Base-by-base conservation (phyloP, 768 basidiomycete species). In the Boletellus emodensis region DNA sequence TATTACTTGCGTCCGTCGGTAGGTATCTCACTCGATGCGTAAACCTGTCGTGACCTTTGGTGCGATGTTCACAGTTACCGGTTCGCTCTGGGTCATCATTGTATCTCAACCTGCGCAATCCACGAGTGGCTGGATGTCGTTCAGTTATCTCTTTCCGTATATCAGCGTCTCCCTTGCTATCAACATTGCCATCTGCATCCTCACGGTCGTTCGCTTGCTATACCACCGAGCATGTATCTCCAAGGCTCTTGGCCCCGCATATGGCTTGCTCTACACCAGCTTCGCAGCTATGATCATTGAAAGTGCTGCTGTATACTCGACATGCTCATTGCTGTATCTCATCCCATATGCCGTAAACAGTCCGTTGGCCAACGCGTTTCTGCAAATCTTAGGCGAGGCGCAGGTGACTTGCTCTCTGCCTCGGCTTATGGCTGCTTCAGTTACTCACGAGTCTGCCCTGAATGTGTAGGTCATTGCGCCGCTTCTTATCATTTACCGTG, bases 401-500 rank as follows among this genome's bases (percentile, higher is more conserved):
- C 66, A 68, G 60, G 66, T 68, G 30, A 45, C 42, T 33, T 37
- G 11, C 17, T 40, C 10, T 30, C 30, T 34, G 1, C 13, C 26
- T 26, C 4, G 1, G 0, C 37, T 28, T 9, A 7, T 26, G 24
- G 30, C 10, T 15, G 6, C 20, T 35, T 22, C 10, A 9, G 24
- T 20, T 33, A 6, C 44, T 52, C 26, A 51, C 34, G 6, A 14
- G 4, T 35, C 11, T 6, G 13, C 37, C 30, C n/a, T 30, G 9
- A 22, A 40, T 43, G n/a, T 14, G 2, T 53, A 78, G 76, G 68
- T 75, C 62, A 70, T 77, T 28, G 75, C 77, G 11, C 71, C 72
- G 0, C 73, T 76, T 52, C 66, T 78, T 20, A 78, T 79, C 48
- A 76, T 76, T 34, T 73, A 73, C 38, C 72, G 76, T n/a, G 63